These are phyloP conservation scores for Pseudocercospora musae DNA, from an alignment of 2,329 filamentous ascomycete genomes.

Conservation along the genomic window DNA sequence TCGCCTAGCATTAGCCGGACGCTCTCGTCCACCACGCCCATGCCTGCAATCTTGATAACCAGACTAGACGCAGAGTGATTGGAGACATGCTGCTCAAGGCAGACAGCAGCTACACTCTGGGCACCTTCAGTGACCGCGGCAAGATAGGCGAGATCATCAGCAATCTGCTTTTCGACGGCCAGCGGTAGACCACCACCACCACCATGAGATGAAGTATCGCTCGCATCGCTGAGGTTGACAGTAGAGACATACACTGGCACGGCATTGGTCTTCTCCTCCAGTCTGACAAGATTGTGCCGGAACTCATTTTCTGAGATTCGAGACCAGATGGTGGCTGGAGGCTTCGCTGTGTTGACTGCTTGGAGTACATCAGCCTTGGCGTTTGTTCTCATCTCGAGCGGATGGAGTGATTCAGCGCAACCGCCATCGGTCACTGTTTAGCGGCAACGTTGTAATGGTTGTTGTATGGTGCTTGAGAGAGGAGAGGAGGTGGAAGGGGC, in stretches of 20 bases:
- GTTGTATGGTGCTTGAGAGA: too few species aligned
- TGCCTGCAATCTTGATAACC: conserved; percentile 10
- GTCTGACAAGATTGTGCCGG: conserved; percentile 10
- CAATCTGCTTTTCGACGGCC: conserved; percentile 10
- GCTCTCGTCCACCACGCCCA: conserved; percentile 13
- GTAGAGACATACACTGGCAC: conserved; percentile 15
- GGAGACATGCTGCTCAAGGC: conserved; percentile 11
- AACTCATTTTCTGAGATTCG: conserved; percentile 8
- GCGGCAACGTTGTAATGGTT: not conserved
- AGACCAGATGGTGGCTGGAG: conserved; percentile 12
- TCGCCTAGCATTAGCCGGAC: conserved; percentile 9
- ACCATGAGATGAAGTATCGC: not conserved
- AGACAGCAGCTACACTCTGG: conserved; percentile 17
- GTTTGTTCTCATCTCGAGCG: not conserved
- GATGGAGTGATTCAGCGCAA: too few species aligned
- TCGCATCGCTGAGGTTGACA: not conserved
- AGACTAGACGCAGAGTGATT: not conserved
- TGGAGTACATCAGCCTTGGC: not conserved
- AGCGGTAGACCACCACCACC: not conserved
- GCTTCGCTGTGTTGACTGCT: conserved; percentile 4
- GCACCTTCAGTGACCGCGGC: conserved; percentile 16
- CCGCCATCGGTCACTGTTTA: not conserved
- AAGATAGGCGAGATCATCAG: conserved; percentile 16
- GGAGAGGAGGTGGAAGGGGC: too few species aligned
- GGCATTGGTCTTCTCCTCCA: conserved; percentile 16